These are phyloP conservation scores for Platanus orientalis DNA, from an alignment of 164 flowering plant genomes.

Conservation along the genomic window DNA sequence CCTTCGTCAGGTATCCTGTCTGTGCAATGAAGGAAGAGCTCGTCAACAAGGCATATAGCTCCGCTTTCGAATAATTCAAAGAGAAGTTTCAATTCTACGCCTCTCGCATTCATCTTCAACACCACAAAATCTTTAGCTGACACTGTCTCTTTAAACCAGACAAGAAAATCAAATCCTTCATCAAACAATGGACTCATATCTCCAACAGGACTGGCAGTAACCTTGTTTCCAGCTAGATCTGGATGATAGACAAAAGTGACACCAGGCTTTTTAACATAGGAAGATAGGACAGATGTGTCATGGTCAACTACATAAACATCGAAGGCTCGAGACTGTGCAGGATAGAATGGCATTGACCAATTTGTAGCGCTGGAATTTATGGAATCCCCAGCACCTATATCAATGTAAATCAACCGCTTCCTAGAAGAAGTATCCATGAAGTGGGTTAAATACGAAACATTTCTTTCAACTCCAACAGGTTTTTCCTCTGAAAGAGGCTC, in stretches of 20 bases:
- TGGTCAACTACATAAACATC: conserved; percentile 64
- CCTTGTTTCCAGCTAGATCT: conserved; percentile 38
- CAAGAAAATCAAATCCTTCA: conserved; percentile 60
- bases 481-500: conserved; percentile 59
- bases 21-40: conserved; percentile 70
- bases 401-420: conserved; percentile 53
- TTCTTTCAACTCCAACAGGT: conserved; percentile 14
- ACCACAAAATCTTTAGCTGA: conserved; percentile 58
- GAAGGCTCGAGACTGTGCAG: conserved; percentile 35
- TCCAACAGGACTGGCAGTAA: conserved; percentile 15
- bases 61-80: conserved; percentile 59
- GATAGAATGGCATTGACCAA: conserved; percentile 51
- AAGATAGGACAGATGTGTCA: conserved; percentile 47
- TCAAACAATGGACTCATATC: conserved; percentile 29
- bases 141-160: conserved; percentile 72
- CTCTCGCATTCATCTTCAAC: conserved; percentile 61
- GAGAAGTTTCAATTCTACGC: conserved; percentile 50
- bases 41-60: conserved; percentile 75
- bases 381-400: conserved; percentile 57
- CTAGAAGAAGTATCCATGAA: conserved; percentile 43
- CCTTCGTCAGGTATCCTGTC: conserved; percentile 23
- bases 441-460: conserved; percentile 48
- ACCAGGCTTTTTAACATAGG: conserved; percentile 66
- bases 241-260: conserved; percentile 77
- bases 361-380: conserved; percentile 30